Evolutionary conservation across 2,329 filamentous ascomycete species (phyloP).

Genomic region (Coniochaeta pulveracea): DNA sequence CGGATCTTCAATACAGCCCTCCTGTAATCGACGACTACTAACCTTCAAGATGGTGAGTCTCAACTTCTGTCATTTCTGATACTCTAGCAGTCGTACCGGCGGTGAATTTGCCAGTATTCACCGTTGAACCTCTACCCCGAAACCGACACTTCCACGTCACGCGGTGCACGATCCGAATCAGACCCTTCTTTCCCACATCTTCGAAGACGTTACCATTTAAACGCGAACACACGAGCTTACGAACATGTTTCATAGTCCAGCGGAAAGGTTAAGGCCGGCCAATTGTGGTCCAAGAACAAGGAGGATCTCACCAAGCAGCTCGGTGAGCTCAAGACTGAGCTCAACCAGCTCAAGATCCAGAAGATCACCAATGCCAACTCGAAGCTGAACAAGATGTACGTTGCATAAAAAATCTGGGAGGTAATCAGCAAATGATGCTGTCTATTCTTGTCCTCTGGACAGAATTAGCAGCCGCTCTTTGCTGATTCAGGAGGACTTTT

Average conservation of each 20-base stretch:
- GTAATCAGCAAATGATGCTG: too few relatives aligned
- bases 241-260: conserved; percentile 37
- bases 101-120: background rate
- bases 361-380: conserved; percentile 93
- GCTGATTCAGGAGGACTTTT: too few relatives aligned
- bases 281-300: conserved; percentile 99
- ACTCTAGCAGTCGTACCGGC: background rate
- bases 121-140: background rate
- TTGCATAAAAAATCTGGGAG: too few relatives aligned
- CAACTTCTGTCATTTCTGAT: background rate
- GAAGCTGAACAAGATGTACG: conserved; percentile 97
- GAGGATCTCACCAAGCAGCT: conserved; percentile 95
- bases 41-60: conserved; percentile 16
- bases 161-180: conserved; percentile 5
- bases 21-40: conserved; percentile 15
- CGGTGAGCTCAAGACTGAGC: conserved; percentile 89
- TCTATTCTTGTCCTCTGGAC: too few relatives aligned
- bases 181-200: conserved; percentile 11
- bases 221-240: conserved; percentile 14
- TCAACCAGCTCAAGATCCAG: conserved; percentile 92
- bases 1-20: conserved; percentile 7
- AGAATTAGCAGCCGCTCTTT: too few relatives aligned
- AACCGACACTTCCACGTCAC: conserved; percentile 2
- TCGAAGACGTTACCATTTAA: conserved; percentile 3
- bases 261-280: conserved; percentile 80